Evolutionary conservation across 768 basidiomycete genomes (phyloP), one percentile per base, ranked within the genome.

Genomic region (Fibroporia radiculosa): DNA sequence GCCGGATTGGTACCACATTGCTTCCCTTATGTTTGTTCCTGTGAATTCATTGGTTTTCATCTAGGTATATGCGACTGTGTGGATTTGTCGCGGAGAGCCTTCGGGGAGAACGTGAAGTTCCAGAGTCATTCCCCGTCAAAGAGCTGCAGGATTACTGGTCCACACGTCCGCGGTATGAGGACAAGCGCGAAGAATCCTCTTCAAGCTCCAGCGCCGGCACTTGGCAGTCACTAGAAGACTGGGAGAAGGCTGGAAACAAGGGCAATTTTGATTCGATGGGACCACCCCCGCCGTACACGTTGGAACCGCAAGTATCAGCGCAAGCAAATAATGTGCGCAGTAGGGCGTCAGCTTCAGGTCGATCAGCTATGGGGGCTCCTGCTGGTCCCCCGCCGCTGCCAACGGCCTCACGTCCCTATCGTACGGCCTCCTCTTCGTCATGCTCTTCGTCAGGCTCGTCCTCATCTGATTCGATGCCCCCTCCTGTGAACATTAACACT

Each of bases 121-220:
- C 67, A 29, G 82, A 82, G 40, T 71, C 75, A 1, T 80, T 87
- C 48, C 83, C 84, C 0, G 62, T 69, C 25, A 84, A 86, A 47
- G 84, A 86, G 52, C 58, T 88, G 8, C 74, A 82, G 48, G 83
- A 87, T 56, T 89, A 84, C 56, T 88, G 84, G 84, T 58, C 72
- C 7, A 68, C 73, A 27, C 66, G 81, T 4, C 83, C 84, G 16
- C 70, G 62, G 39, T 79, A 75, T 47, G 81, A 81, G 37, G 41
- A 13, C n/a, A 45, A 44, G 20, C 43, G 37, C 32, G 41, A 45
- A 41, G 34, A 37, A 19, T 44, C 24, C 33, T 40, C 31, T 14
- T 14, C 26, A 25, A n/a, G 6, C 29, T 35, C 34, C 20, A 18
- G 48, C 45, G 40, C 52, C 51, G 32, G 50, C 26, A 55, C 55